Conservation (phyloP, 2,329 filamentous ascomycete species). For the Xylaria digitata region DNA sequence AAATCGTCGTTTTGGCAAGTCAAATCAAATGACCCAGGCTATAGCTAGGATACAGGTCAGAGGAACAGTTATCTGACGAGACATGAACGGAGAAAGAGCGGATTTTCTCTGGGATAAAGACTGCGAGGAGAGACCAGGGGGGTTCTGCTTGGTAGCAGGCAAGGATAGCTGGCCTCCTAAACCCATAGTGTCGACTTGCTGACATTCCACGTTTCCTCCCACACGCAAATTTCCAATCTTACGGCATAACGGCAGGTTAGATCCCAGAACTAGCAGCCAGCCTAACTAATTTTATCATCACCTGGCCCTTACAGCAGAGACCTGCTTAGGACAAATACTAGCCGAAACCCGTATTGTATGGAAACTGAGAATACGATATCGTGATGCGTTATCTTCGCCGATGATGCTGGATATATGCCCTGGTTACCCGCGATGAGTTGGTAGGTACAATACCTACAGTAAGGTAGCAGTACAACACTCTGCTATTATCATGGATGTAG, state of each 20-base stretch:
- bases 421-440: too few relatives aligned
- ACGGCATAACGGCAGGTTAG: conserved; percentile 19
- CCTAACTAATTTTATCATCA: conserved; percentile 1
- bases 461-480: too few relatives aligned
- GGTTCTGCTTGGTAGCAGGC: conserved; percentile 8
- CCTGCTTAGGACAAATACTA: not conserved
- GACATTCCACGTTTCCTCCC: conserved; percentile 19
- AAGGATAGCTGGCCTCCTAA: conserved; percentile 9
- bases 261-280: not conserved
- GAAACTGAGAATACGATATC: too few relatives aligned
- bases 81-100: not conserved
- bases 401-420: too few relatives aligned
- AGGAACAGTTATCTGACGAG: conserved; percentile 9
- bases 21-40: conserved; percentile 12
- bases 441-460: not conserved
- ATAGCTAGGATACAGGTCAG: not conserved
- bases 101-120: conserved; percentile 16
- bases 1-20: not conserved
- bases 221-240: conserved; percentile 18
- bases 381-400: too few relatives aligned
- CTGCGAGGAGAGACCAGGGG: conserved; percentile 28
- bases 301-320: not conserved
- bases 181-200: conserved; percentile 20
- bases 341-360: not conserved
- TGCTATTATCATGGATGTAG: too few relatives aligned